phyloP scores from a whole-genome alignment of 179 eudicot genomes.

The Silene vulgaris region DNA sequence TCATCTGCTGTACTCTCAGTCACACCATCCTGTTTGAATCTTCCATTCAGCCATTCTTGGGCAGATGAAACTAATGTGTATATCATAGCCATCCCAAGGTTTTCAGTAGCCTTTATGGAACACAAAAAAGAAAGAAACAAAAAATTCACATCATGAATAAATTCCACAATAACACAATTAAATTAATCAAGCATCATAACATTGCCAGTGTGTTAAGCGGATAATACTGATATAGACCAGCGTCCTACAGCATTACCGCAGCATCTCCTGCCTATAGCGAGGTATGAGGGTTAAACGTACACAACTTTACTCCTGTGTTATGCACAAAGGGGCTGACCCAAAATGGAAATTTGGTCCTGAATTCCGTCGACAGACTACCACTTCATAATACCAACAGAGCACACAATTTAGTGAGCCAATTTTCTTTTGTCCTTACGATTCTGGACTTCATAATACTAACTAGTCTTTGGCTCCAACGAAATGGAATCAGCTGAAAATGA shows the following conservation, averaged over 20 bases:
- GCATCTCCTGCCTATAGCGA: not conserved
- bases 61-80: conserved; percentile 84
- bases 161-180: not conserved
- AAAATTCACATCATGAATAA: not conserved
- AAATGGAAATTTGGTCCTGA: not conserved
- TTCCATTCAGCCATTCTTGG: conserved; percentile 85
- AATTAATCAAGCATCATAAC: not conserved
- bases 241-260: not conserved
- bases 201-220: conserved; percentile 8
- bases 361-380: not conserved
- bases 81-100: conserved; percentile 97
- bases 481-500: not conserved
- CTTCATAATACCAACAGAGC: not conserved
- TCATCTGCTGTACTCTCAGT: conserved; percentile 42
- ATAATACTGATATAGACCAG: not conserved
- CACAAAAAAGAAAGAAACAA: not conserved
- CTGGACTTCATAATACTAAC: too few relatives aligned
- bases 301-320: not conserved
- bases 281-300: not conserved
- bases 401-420: not conserved
- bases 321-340: not conserved
- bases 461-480: too few relatives aligned
- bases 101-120: conserved; percentile 62
- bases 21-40: conserved; percentile 57
- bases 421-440: not conserved